Evolutionary conservation across 441 rosid genomes (phyloP).

Genomic region (Pelargonium fulgidum): DNA sequence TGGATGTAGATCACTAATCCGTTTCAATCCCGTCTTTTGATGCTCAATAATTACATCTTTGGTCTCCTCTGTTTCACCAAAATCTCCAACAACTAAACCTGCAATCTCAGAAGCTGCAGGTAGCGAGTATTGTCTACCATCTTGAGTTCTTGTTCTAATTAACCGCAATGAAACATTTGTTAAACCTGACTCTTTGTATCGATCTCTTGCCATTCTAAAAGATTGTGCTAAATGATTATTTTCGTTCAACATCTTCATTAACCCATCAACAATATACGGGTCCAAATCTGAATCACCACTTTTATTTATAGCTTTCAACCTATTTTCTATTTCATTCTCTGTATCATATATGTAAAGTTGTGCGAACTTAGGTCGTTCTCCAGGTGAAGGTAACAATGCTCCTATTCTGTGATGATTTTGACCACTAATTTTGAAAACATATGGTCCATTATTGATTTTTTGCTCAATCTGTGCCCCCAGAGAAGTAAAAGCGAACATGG

Average conservation of each 20-base stretch:
- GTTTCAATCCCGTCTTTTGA: not conserved
- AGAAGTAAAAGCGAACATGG: not conserved
- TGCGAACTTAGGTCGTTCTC: not conserved
- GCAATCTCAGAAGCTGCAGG: not conserved
- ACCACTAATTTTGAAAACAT: not conserved
- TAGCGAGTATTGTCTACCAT: not conserved
- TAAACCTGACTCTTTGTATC: not conserved
- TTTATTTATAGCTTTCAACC: not conserved
- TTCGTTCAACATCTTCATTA: not conserved
- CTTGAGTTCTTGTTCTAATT: not conserved
- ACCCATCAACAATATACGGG: not conserved
- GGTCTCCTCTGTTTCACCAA: not conserved
- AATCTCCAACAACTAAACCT: not conserved
- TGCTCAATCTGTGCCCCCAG: not conserved
- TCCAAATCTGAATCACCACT: not conserved
- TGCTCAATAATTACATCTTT: not conserved
- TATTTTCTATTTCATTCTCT: not conserved
- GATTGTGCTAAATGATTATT: not conserved
- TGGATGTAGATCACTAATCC: conserved; percentile 8
- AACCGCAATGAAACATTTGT: not conserved
- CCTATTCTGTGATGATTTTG: not conserved
- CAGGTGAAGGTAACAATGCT: not conserved
- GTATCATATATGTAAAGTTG: conserved; percentile 9
- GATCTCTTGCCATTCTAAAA: not conserved
- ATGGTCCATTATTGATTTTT: not conserved